phyloP scores from a whole-genome alignment of 2,329 filamentous ascomycete genomes.

The Diaporthe ampelina region DNA sequence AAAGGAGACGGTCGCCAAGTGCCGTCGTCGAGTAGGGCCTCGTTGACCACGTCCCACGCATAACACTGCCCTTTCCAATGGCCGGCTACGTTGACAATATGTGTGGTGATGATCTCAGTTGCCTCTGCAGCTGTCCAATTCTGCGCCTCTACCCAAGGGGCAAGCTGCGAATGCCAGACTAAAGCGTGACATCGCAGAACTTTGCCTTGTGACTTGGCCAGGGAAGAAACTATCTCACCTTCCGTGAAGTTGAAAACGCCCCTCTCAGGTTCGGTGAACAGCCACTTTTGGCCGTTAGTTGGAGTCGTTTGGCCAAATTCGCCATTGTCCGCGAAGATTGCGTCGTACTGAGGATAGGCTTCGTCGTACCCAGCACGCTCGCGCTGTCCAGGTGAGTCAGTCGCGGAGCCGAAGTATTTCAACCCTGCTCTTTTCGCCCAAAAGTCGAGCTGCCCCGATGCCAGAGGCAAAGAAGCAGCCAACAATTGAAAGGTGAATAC shows the following conservation, averaged over 20 bases:
- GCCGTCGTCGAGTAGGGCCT: constrained; percentile 66
- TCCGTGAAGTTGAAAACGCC: constrained; percentile 72
- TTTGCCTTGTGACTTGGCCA: constrained; percentile 58
- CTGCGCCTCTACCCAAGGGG: constrained; percentile 61
- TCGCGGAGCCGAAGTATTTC: constrained; percentile 74
- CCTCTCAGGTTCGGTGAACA: constrained; percentile 68
- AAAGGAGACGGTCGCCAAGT: constrained; percentile 53
- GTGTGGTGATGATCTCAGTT: constrained; percentile 63
- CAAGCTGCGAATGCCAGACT: constrained; percentile 62
- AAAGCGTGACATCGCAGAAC: constrained; percentile 72
- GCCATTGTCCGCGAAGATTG: constrained; percentile 64
- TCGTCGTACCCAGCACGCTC: constrained; percentile 61
- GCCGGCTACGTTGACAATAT: constrained; percentile 62
- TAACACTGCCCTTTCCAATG: constrained; percentile 65
- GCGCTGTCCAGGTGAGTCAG: constrained; percentile 61
- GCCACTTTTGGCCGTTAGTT: constrained; percentile 65
- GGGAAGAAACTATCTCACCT: constrained; percentile 64
- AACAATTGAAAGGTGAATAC: constrained; percentile 46
- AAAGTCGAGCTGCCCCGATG: constrained; percentile 58
- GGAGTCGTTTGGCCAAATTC: constrained; percentile 75
- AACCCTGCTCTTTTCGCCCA: constrained; percentile 66
- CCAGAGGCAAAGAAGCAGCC: constrained; percentile 48
- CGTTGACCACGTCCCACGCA: constrained; percentile 72
- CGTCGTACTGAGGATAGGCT: constrained; percentile 66
- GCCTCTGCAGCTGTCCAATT: constrained; percentile 67